phyloP scores from a whole-genome alignment of 2,329 filamentous ascomycete species.

The Mariannaea sp. region DNA sequence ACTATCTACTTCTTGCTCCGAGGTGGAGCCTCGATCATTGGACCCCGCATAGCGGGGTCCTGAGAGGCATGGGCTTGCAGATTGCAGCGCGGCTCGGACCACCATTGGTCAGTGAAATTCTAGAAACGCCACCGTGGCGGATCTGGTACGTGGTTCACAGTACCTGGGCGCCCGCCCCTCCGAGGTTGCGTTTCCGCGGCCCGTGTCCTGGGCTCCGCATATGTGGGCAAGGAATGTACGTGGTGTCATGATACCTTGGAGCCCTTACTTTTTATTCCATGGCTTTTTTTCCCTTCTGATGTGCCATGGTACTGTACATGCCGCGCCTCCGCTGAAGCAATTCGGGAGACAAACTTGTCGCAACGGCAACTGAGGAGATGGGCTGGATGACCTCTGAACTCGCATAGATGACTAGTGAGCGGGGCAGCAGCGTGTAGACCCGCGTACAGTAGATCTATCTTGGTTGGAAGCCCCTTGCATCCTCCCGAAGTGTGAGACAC shows the following conservation, averaged over 20 bases:
- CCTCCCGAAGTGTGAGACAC: constrained; percentile 3
- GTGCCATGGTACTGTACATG: too few species aligned
- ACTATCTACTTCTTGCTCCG: constrained; percentile 1
- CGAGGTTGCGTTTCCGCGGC: background rate
- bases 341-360: too few species aligned
- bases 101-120: background rate
- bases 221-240: background rate
- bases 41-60: too few species aligned
- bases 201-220: background rate
- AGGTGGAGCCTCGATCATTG: too few species aligned
- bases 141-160: background rate
- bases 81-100: constrained; percentile 13
- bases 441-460: too few species aligned
- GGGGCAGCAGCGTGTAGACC: background rate
- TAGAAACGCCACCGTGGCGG: background rate
- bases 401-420: too few species aligned
- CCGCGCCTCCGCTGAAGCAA: too few species aligned
- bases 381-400: too few species aligned
- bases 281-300: too few species aligned
- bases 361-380: too few species aligned
- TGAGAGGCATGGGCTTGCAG: background rate
- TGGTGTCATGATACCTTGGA: background rate
- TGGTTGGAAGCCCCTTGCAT: background rate
- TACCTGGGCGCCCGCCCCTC: background rate
- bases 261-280: too few species aligned